A percentile compares a stretch with the other conserved stretches of the same genome.
Conservation (phyloP, 73 alveolate species). For the Paramecium sexaurelia region DNA sequence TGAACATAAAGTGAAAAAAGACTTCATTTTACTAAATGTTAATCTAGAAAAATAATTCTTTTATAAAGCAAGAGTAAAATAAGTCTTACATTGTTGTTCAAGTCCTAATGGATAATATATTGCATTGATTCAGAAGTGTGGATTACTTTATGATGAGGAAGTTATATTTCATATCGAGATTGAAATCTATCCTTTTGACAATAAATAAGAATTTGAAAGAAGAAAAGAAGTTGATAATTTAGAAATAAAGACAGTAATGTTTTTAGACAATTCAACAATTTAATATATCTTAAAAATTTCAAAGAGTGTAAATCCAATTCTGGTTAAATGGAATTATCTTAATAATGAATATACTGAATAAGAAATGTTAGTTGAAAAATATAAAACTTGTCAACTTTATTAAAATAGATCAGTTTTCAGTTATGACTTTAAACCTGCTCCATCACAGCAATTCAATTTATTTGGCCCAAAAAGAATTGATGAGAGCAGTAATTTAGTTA, state of each 20-base stretch:
- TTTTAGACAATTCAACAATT: not conserved
- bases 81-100: not conserved
- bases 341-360: not conserved
- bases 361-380: constrained; percentile 9
- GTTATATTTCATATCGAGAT: constrained; percentile 12
- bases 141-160: constrained; percentile 44
- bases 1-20: constrained; percentile 30
- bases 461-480: not conserved
- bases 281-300: not conserved
- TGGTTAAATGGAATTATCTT: constrained; percentile 15
- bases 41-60: constrained; percentile 5
- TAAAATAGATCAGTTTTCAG: not conserved
- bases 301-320: constrained; percentile 36
- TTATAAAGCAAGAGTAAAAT: constrained; percentile 49
- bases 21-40: not conserved
- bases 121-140: not conserved
- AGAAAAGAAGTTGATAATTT: constrained; percentile 31
- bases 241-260: not conserved
- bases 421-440: not conserved
- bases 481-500: not conserved
- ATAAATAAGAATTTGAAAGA: not conserved
- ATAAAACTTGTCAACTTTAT: not conserved
- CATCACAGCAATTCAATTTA: not conserved
- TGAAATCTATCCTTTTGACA: constrained; percentile 5
- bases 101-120: not conserved